Evolutionary conservation across 1,284 basidiomycete species (phyloP), one percentile per base, ranked within the genome.

Genomic region (Limonomyces culmigenus): DNA sequence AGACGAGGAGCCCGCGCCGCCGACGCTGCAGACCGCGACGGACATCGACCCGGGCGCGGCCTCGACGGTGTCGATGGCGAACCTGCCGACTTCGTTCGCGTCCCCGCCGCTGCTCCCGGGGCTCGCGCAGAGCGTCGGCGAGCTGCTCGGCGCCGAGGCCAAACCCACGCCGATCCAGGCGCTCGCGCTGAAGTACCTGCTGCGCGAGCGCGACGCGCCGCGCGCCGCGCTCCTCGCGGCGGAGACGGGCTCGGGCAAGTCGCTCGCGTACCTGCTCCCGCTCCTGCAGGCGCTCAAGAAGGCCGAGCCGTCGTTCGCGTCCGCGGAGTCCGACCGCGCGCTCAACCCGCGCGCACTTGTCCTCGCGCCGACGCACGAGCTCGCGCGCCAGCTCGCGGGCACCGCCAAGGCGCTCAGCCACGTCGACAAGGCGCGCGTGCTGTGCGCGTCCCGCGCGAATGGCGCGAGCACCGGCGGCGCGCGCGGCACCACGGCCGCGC

Each of bases 181-280:
- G 0, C 61, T 87, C 17, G 67, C 77, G 15, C 53, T 86, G 14
- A 67, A 73, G 41, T 59, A 70, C 41, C 52, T 75, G n/a, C 53
- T 84, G 49, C 17, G 32, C 13, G 35, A 36, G 18, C 37, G 47
- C 21, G 41, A 44, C 33, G 32, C 42, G 18, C 41, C 38, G 20
- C 62, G 59, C 32, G 63, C 79, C 45, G 74, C 65, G 41, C 63
- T 91, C 8, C 63, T 92, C 2, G 86, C 84, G 0, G 77, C 80
- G 0, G 87, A 91, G 54, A 91, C 87, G 0, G 87, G 87, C 5
- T 86, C 83, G 0, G 87, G 87, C 1, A 92, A 92, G 58, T 86
- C 80, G 3, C 67, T 89, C n/a, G 86, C 87, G 1, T 91, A 89
- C 50, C 67, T 91, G 23, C 63, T 91, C 2, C 87, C 87, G 0